phyloP scores from a whole-genome alignment of 176 grass and related monocot genomes.

The Oryza glumipatula region DNA sequence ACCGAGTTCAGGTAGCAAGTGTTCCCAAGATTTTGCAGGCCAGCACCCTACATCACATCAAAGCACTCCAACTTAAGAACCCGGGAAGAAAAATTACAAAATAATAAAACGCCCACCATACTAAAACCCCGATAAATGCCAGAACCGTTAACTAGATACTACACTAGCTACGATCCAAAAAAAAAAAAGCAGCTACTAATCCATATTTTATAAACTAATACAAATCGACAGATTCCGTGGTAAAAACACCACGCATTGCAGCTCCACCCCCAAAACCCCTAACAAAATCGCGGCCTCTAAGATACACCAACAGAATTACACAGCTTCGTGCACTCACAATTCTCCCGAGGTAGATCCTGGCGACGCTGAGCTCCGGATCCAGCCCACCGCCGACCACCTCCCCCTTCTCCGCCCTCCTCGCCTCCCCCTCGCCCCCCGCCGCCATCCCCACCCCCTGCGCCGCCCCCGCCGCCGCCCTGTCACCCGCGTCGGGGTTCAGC shows the following conservation, averaged over 20 bases:
- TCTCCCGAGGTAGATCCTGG: constrained; percentile 87
- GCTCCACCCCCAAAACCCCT: constrained; percentile 19
- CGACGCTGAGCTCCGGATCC: constrained; percentile 79
- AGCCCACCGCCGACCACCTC: constrained; percentile 59
- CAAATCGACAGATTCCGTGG: background rate
- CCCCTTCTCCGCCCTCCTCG: constrained; percentile 43
- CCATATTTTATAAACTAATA: background rate
- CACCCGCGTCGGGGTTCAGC: constrained; percentile 65
- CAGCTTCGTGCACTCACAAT: constrained; percentile 68
- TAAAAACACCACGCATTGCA: background rate
- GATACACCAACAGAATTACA: background rate
- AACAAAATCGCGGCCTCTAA: constrained; percentile 23
- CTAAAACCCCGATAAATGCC: background rate
- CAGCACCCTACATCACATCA: constrained; percentile 78
- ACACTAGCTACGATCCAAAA: background rate
- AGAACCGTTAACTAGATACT: background rate
- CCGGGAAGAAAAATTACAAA: background rate
- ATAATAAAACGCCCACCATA: background rate
- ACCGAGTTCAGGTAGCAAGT: constrained; percentile 99
- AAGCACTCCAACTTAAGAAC: constrained; percentile 3
- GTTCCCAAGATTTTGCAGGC: constrained; percentile 94
- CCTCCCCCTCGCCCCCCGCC: constrained; percentile 34
- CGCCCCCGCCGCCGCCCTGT: constrained; percentile 11
- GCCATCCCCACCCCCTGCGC: background rate
- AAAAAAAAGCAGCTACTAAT: background rate